Base-by-base conservation (phyloP, 306 rosid genomes). In the Mimosa pudica region DNA sequence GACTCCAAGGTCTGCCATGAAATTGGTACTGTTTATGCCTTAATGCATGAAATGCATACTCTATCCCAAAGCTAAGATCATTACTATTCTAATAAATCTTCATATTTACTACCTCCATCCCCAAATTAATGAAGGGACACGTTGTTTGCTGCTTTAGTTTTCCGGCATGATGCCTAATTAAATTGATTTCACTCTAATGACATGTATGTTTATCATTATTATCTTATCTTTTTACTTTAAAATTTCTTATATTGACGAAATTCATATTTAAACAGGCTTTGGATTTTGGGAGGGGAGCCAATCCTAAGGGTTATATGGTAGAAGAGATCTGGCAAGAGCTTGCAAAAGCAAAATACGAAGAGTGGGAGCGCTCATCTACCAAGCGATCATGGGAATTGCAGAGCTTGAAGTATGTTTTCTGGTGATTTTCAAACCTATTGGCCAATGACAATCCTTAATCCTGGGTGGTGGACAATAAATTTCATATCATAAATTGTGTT, bases 311-410 rank as follows among this genome's bases (percentile, higher is more conserved):
- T 67, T 88, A 91, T 80, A 91, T 91, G 87, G 96, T 91, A 58
- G 99, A 96, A 76, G 93, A 90, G 78, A 90, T 96, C 83, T 96
- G 99, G 98, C 89, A 90, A 87, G 99, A 88, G 84, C 92, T 96
- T 33, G 87, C 97, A 32, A 91, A 84, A 74, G 99, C 99, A 62
- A 96, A 90, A 83, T 96, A 90, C 89, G 47, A 33, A 70, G 94
- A 93, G 77, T 96, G 99, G 99, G 98, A 96, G 79, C 84, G 54
- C 60, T 74, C 82, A 45, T 96, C 97, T 2, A 76, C 93, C 76
- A 46, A 73, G 46, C 87, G 89, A 61, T 82, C 94, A 3, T 96
- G 98, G 97, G 97, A 91, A 18, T 79, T 91, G 86, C 99, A 90
- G 84, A 85, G 48, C 84, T 55, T 86, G 83, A 83, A 86, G 89